Evolutionary conservation across 176 grass and related monocot species (phyloP).

Genomic region (Musa beccarii): DNA sequence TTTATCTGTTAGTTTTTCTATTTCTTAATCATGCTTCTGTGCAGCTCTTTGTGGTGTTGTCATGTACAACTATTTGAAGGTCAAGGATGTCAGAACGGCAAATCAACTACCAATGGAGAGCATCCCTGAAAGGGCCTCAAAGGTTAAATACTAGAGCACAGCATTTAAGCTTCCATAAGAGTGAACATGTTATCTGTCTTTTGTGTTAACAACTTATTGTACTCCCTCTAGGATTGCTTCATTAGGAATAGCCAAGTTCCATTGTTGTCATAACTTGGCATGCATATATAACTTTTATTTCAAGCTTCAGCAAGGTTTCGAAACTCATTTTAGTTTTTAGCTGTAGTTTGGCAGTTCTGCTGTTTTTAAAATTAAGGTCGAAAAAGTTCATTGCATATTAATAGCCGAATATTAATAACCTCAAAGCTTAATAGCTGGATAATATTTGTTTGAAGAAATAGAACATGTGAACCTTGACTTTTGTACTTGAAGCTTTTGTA

Average conservation of each 20-base stretch:
- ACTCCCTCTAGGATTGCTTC: not conserved
- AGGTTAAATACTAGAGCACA: conserved; percentile 25
- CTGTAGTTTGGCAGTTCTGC: not conserved
- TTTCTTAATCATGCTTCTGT: conserved; percentile 14
- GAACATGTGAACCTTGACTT: too few species aligned
- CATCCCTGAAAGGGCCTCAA: conserved; percentile 51
- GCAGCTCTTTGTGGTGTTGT: conserved; percentile 90
- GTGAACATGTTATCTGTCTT: not conserved
- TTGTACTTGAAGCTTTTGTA: too few species aligned
- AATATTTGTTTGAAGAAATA: too few species aligned
- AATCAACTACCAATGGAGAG: conserved; percentile 56
- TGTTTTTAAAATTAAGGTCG: too few species aligned
- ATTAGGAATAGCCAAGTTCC: not conserved
- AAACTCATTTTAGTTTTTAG: not conserved
- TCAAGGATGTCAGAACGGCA: conserved; percentile 63
- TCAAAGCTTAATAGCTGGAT: too few species aligned
- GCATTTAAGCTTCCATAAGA: not conserved
- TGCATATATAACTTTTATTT: not conserved
- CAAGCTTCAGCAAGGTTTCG: not conserved
- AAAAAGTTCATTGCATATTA: too few species aligned
- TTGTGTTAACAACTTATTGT: not conserved
- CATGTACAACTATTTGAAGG: conserved; percentile 99
- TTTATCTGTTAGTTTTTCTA: not conserved
- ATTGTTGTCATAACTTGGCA: too few species aligned
- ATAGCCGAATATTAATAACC: too few species aligned